Percentiles rank a stretch among this genome's conserved stretches.
Evolutionary conservation across 768 basidiomycete genomes (phyloP).

Genomic region (Mycena haematopus): DNA sequence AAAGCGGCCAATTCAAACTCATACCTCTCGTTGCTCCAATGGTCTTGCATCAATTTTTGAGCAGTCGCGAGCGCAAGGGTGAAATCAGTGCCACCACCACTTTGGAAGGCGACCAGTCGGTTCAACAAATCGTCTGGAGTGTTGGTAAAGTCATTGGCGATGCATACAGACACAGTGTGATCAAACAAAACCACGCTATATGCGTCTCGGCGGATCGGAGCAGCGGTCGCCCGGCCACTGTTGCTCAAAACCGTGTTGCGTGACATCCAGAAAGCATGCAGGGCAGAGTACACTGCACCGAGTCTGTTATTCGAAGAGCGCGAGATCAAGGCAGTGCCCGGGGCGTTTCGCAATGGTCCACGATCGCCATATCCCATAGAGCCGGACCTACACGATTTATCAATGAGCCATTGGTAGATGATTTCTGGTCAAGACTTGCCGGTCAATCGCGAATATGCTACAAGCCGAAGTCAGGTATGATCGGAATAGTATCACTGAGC

Average conservation of each 20-base stretch:
- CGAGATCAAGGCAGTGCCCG: conserved; percentile 35
- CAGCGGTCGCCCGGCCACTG: conserved; percentile 1
- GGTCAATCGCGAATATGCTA: conserved; percentile 61
- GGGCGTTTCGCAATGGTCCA: conserved; percentile 48
- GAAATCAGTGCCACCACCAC: conserved; percentile 51
- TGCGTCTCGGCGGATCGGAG: conserved; percentile 25
- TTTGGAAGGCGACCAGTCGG: conserved; percentile 37
- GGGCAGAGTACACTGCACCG: conserved; percentile 54
- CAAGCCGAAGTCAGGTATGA: background rate
- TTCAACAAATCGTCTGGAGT: conserved; percentile 50
- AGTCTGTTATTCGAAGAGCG: conserved; percentile 47
- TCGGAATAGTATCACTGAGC: background rate
- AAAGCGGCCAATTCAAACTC: background rate
- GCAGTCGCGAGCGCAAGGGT: conserved; percentile 43
- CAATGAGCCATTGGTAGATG: background rate
- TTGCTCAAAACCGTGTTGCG: conserved; percentile 26
- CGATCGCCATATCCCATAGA: conserved; percentile 51
- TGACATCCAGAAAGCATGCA: conserved; percentile 31
- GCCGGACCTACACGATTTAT: conserved; percentile 41
- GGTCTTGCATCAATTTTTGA: conserved; percentile 43
- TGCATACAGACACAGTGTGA: conserved; percentile 18
- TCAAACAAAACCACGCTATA: conserved; percentile 55
- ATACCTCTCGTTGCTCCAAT: conserved; percentile 62
- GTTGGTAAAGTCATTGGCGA: conserved; percentile 55
- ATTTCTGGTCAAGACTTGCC: conserved; percentile 34